Conservation (phyloP, 2,329 filamentous ascomycete genomes). For the Arthrobotrys megalospora region DNA sequence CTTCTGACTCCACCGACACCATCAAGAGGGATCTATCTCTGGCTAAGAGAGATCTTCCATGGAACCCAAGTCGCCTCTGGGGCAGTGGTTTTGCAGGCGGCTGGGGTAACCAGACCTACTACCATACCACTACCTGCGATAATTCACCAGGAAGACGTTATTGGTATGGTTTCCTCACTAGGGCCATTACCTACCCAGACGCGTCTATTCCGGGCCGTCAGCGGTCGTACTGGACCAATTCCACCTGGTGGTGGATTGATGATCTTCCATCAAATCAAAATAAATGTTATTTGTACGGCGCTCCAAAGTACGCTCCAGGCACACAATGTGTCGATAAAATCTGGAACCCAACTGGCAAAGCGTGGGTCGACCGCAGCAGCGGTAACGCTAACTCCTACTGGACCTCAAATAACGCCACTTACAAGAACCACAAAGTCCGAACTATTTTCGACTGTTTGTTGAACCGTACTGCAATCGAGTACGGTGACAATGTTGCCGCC, state of each 20-base stretch:
- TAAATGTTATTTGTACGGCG: constrained; percentile 32
- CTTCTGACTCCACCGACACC: no score
- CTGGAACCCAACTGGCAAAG: constrained; percentile 35
- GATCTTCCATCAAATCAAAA: constrained; percentile 10
- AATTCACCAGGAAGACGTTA: not conserved
- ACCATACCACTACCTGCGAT: constrained; percentile 13
- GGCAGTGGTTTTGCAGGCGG: constrained; percentile 17
- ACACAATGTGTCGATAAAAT: constrained; percentile 45
- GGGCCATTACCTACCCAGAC: constrained; percentile 38
- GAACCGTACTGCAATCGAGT: constrained; percentile 41
- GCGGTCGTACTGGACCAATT: constrained; percentile 31
- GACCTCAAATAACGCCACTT: constrained; percentile 46
- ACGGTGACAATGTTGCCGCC: constrained; percentile 42
- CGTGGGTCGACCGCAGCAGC: constrained; percentile 38
- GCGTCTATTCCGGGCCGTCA: constrained; percentile 10
- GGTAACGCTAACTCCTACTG: constrained; percentile 37
- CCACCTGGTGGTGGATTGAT: constrained; percentile 3
- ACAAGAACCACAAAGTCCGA: constrained; percentile 39
- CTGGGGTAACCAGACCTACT: constrained; percentile 22
- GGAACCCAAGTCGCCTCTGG: constrained; percentile 39
- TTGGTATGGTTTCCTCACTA: constrained; percentile 32
- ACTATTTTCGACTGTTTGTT: constrained; percentile 47
- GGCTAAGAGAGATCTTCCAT: constrained; percentile 17
- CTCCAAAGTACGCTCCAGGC: constrained; percentile 36
- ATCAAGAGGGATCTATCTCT: not conserved